These are phyloP conservation scores for Ascomycota sp. DNA, from an alignment of 2,329 filamentous ascomycete genomes.

Conservation along the genomic window DNA sequence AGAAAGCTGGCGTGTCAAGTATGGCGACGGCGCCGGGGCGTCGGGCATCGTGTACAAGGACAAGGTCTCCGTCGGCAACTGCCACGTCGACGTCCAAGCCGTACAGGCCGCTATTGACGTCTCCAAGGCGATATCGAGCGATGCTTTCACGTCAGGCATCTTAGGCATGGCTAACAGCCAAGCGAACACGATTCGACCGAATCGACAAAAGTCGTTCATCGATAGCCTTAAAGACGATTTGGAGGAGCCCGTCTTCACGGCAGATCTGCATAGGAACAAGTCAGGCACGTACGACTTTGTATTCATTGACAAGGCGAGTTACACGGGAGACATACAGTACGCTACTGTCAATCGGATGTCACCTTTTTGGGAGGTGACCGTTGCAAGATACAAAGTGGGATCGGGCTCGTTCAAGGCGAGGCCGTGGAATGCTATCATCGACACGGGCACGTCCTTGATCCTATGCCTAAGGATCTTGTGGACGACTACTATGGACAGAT, in stretches of 20 bases:
- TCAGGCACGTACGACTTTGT: conserved; percentile 20
- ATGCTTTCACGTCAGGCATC: conserved; percentile 15
- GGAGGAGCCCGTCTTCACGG: conserved; percentile 15
- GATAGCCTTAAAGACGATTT: conserved; percentile 14
- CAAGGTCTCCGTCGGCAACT: conserved; percentile 37
- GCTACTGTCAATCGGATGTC: conserved; percentile 25
- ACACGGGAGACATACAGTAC: conserved; percentile 37
- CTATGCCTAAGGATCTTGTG: conserved; percentile 33
- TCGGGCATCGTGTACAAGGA: conserved; percentile 45
- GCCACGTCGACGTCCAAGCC: conserved; percentile 38
- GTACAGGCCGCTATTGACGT: conserved; percentile 43
- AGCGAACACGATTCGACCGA: conserved; percentile 14
- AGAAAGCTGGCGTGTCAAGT: conserved; percentile 35
- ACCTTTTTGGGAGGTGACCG: conserved; percentile 42
- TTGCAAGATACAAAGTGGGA: conserved; percentile 34
- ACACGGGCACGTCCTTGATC: conserved; percentile 51
- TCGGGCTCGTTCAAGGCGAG: conserved; percentile 3
- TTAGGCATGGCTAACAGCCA: conserved; percentile 13
- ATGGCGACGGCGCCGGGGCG: conserved; percentile 45
- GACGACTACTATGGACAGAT: conserved; percentile 39
- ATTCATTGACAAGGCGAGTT: conserved; percentile 33
- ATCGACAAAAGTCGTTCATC: conserved; percentile 12
- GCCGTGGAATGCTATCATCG: conserved; percentile 36
- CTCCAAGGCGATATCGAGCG: conserved; percentile 19
- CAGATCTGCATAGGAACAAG: conserved; percentile 12